Base-by-base conservation (phyloP, 2,329 filamentous ascomycete genomes). In the Aspergillus fumigatus region DNA sequence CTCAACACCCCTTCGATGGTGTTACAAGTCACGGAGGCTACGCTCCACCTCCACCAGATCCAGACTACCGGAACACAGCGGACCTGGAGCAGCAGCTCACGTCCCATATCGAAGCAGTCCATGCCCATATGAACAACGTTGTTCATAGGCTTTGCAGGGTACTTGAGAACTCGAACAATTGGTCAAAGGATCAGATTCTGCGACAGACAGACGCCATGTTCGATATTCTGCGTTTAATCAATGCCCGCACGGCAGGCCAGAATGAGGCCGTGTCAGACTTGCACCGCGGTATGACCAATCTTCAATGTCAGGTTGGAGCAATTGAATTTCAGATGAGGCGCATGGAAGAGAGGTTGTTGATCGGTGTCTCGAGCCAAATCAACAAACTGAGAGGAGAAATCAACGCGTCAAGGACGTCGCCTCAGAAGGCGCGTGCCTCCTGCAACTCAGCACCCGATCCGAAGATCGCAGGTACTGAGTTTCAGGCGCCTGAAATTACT, bases 31-130 rank as follows among this genome's bases (percentile, higher is more conserved):
- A 63, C 45, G 65, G 64, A 23, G 64, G 64, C 10, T 62, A 61
- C 43, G 66, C 62, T n/a, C 66, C 66, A 38, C 51, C 63, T n/a
- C 65, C 66, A 9, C 64, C 65, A 10, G 53, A 62, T 17, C 60
- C 60, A 10, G 54, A 49, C 26, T 67, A 67, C 45, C 63, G 58
- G 25, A 66, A 64, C 58, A 67, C 59, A 7, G 47, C 55, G n/a
- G 55, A 61, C 14, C 48, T 67, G 35, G 64, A 64, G 45, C 59
- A 67, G 50, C 63, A 67, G 41, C 53, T 67, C 17, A 35, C 52
- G 6, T 29, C 59, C 2, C 60, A 66, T 40, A 55, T 58, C 10
- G 57, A 61, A 43, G 56, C 61, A 6, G 49, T 68, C 21, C 66
- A 68, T 40, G 54, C 58, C 45, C 66, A 68, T 41, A 17, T 68